phyloP scores from a whole-genome alignment of 1,139 yeast genomes.

The Taphrina flavorubra region DNA sequence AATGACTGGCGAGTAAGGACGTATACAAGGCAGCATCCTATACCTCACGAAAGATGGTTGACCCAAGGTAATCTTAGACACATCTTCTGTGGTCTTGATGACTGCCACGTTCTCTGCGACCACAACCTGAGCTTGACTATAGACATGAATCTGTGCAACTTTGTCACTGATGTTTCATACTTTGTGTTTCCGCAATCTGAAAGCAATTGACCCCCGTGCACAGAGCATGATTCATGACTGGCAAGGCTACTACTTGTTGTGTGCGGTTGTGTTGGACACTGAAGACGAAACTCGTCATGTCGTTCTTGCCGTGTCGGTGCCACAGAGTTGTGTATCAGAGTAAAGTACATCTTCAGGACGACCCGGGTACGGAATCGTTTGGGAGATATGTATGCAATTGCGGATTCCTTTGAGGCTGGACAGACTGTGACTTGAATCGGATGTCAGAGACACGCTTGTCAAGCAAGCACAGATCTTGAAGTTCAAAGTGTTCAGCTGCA shows the following conservation, averaged over 20 bases:
- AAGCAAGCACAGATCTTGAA: no score
- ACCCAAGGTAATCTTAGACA: neutral
- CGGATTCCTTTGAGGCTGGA: no score
- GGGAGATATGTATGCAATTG: no score
- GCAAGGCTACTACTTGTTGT: no score
- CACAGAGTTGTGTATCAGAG: neutral
- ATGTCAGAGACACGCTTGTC: no score
- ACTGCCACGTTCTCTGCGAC: neutral
- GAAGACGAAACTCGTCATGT: neutral
- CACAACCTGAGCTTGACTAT: neutral
- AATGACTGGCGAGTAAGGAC: neutral
- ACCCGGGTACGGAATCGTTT: no score
- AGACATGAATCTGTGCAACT: neutral
- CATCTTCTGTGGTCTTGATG: neutral
- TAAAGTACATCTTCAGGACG: slow-evolving; percentile 7
- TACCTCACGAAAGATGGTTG: neutral
- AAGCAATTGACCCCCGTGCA: no score
- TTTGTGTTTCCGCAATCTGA: no score
- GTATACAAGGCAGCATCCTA: neutral
- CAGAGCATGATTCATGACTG: no score
- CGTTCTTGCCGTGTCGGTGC: neutral
- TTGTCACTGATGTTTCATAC: neutral
- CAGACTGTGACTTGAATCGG: no score
- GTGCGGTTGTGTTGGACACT: no score
- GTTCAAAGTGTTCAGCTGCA: no score